Evolutionary conservation across 148 eudicot genomes (phyloP).

Genomic region (Agrostemma githago): DNA sequence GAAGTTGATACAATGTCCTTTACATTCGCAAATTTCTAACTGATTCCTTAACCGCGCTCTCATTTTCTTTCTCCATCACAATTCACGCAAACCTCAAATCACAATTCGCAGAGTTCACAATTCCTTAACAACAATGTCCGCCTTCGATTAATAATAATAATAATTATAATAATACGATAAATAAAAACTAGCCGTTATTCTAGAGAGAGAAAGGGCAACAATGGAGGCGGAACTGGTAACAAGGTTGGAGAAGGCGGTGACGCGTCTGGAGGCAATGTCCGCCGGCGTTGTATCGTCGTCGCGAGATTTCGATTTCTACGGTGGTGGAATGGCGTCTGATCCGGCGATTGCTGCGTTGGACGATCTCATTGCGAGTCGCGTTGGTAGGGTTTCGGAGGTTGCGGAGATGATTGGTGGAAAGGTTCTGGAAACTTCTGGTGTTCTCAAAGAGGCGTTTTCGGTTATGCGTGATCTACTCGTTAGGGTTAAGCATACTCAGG

Average conservation of each 20-base stretch:
- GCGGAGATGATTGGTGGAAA: slow-evolving; percentile 86
- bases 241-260: slow-evolving; percentile 75
- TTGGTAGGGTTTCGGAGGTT: slow-evolving; percentile 55
- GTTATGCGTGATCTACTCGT: slow-evolving; percentile 70
- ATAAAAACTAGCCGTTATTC: background rate
- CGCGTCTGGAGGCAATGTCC: slow-evolving; percentile 55
- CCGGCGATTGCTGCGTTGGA: slow-evolving; percentile 72
- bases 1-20: too few species aligned
- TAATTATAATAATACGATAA: background rate
- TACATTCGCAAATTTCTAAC: too few species aligned
- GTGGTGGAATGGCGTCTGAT: slow-evolving; percentile 47
- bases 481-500: slow-evolving; percentile 70
- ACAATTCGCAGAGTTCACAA: background rate
- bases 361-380: slow-evolving; percentile 47
- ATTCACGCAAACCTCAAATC: background rate
- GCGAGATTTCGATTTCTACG: slow-evolving; percentile 22
- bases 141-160: background rate
- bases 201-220: background rate
- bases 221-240: slow-evolving; percentile 72
- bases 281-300: slow-evolving; percentile 17
- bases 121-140: slow-evolving; percentile 10
- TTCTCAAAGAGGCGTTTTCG: slow-evolving; percentile 52
- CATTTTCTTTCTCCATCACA: slow-evolving; percentile 3
- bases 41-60: too few species aligned
- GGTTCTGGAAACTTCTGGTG: slow-evolving; percentile 56